phyloP scores from a whole-genome alignment of 1,284 basidiomycete genomes.

The Heterobasidion irregulare region DNA sequence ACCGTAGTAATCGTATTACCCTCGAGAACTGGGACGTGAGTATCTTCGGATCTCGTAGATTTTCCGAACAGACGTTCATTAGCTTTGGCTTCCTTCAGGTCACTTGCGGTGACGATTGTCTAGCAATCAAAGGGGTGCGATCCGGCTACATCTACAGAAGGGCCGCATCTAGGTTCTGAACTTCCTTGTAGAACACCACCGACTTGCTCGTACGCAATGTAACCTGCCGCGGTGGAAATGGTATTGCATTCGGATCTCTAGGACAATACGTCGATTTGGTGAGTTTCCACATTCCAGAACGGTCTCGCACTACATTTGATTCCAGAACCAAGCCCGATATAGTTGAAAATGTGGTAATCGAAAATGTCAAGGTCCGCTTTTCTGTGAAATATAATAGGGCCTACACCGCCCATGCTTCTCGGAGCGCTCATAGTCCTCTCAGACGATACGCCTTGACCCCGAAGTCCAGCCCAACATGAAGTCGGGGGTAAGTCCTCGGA shows the following conservation, averaged over 20 bases:
- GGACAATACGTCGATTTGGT: slow-evolving; percentile 53
- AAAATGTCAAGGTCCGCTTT: slow-evolving; percentile 34
- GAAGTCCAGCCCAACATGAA: slow-evolving; percentile 48
- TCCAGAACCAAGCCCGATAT: slow-evolving; percentile 34
- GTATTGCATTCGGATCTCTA: slow-evolving; percentile 55
- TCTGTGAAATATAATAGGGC: neutral
- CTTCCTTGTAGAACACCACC: slow-evolving; percentile 38
- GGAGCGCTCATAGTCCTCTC: neutral
- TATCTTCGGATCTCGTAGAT: neutral
- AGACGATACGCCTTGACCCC: slow-evolving; percentile 39
- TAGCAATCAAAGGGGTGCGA: slow-evolving; percentile 58
- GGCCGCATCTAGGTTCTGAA: neutral
- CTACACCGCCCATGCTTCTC: neutral
- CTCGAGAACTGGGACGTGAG: slow-evolving; percentile 45
- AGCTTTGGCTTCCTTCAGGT: slow-evolving; percentile 18
- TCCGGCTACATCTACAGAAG: too few relatives aligned
- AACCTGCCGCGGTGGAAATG: slow-evolving; percentile 55
- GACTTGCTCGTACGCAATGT: slow-evolving; percentile 42
- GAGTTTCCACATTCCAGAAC: slow-evolving; percentile 10
- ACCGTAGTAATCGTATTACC: slow-evolving; percentile 42
- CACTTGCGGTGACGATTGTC: slow-evolving; percentile 56
- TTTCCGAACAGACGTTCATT: neutral
- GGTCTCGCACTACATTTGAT: slow-evolving; percentile 1
- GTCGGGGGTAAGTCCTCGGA: slow-evolving; percentile 29
- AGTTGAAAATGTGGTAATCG: slow-evolving; percentile 46